phyloP scores from a whole-genome alignment of 805 yeast species.

The Schizosaccharomyces japonicus region DNA sequence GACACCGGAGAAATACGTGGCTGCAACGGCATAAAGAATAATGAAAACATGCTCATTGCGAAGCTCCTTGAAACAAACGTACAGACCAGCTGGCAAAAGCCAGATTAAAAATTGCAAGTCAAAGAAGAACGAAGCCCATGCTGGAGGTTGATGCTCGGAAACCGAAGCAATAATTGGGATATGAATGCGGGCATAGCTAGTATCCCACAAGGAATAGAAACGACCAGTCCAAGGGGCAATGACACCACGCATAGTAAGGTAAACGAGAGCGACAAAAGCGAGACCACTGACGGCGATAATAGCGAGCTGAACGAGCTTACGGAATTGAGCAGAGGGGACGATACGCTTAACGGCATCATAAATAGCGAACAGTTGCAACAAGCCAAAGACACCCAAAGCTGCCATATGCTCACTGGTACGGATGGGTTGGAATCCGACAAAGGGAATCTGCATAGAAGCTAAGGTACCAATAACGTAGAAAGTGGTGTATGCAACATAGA shows the following conservation, averaged over 20 bases:
- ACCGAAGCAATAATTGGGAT: conserved; percentile 97
- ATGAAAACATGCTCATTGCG: conserved; percentile 81
- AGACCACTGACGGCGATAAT: conserved; percentile 27
- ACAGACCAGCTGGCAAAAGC: conserved; percentile 96
- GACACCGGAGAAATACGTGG: conserved; percentile 94
- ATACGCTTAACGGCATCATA: conserved; percentile 59
- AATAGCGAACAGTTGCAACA: conserved; percentile 69
- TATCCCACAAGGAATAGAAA: conserved; percentile 95
- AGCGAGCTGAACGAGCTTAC: conserved; percentile 20
- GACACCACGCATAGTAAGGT: conserved; percentile 68
- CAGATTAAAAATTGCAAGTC: conserved; percentile 82
- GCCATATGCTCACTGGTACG: conserved; percentile 97
- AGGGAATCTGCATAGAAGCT: conserved; percentile 97
- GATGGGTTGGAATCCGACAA: conserved; percentile 91
- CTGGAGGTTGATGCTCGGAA: conserved; percentile 98
- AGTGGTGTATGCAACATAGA: conserved; percentile 79
- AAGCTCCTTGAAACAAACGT: conserved; percentile 68
- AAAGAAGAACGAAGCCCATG: conserved; percentile 95
- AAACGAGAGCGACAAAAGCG: conserved; percentile 39
- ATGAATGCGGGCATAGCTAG: conserved; percentile 88
- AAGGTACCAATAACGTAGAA: conserved; percentile 96
- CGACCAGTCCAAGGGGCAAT: conserved; percentile 99
- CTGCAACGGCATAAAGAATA: conserved; percentile 74
- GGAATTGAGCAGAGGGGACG: conserved; percentile 52
- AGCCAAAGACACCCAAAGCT: conserved; percentile 88